Evolutionary conservation across 352 stramenopile species (phyloP).

Genomic region (Phytophthora litchii): DNA sequence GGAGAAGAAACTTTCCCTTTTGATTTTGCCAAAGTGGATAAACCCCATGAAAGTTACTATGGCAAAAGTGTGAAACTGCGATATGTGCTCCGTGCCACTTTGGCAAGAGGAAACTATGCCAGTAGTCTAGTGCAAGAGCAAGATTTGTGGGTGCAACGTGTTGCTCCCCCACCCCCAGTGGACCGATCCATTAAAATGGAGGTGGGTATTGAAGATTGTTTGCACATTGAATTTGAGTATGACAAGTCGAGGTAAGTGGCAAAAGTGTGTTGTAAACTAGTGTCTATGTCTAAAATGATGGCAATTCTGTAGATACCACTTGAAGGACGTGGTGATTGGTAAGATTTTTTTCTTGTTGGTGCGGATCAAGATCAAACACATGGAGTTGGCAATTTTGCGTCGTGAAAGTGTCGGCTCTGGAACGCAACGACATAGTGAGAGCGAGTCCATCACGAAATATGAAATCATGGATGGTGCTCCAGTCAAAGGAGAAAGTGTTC

Average conservation of each 20-base stretch:
- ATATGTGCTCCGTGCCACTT: slow-evolving; percentile 95
- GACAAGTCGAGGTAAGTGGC: slow-evolving; percentile 92
- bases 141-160: slow-evolving; percentile 93
- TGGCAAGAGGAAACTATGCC: slow-evolving; percentile 90
- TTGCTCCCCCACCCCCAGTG: slow-evolving; percentile 64
- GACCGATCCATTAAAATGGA: slow-evolving; percentile 98
- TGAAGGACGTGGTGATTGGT: slow-evolving; percentile 96
- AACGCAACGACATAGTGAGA: slow-evolving; percentile 91
- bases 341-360: slow-evolving; percentile 99
- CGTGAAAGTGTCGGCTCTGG: slow-evolving; percentile 91
- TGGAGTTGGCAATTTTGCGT: slow-evolving; percentile 98
- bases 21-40: slow-evolving; percentile 94
- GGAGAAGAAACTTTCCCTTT: slow-evolving; percentile 85
- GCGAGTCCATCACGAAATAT: slow-evolving; percentile 97
- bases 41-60: slow-evolving; percentile 97
- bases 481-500: slow-evolving; percentile 96
- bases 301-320: slow-evolving; percentile 67
- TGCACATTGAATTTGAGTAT: slow-evolving; percentile 99
- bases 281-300: slow-evolving; percentile 1
- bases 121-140: slow-evolving; percentile 92
- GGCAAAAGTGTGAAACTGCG: slow-evolving; percentile 95
- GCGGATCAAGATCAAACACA: slow-evolving; percentile 99
- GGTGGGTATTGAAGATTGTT: slow-evolving; percentile 98
- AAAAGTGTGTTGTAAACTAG: slow-evolving; percentile 4
- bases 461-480: slow-evolving; percentile 99